Evolutionary conservation across 768 basidiomycete species (phyloP).

Genomic region (Lentinula lateritia): DNA sequence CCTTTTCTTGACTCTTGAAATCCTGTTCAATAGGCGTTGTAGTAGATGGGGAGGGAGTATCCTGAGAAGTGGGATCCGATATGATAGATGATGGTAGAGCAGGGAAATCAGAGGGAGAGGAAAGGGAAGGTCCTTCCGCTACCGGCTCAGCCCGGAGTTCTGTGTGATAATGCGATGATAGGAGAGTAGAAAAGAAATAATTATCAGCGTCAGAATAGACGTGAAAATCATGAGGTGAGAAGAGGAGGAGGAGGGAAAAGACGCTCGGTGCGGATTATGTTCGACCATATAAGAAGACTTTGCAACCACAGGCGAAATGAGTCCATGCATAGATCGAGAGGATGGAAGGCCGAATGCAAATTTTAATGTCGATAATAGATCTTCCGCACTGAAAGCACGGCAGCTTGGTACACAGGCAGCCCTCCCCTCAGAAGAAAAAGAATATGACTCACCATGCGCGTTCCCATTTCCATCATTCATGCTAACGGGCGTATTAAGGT

Average conservation of each 20-base stretch:
- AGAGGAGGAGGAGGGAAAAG: constrained; percentile 19
- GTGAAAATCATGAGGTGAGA: constrained; percentile 37
- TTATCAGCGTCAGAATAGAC: constrained; percentile 48
- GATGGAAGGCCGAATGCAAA: constrained; percentile 34
- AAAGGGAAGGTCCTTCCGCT: constrained; percentile 38
- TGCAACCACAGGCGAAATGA: constrained; percentile 16
- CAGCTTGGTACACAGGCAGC: constrained; percentile 82
- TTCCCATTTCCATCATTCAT: constrained; percentile 31
- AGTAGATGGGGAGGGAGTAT: constrained; percentile 22
- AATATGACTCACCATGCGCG: constrained; percentile 64
- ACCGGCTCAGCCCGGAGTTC: constrained; percentile 23
- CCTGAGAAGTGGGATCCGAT: constrained; percentile 21
- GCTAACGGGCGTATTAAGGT: constrained; percentile 19
- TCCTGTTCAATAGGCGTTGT: constrained; percentile 21
- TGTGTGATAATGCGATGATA: constrained; percentile 29
- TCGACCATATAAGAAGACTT: constrained; percentile 4
- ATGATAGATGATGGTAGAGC: constrained; percentile 43
- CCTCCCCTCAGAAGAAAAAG: constrained; percentile 61
- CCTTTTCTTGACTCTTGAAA: constrained; percentile 47
- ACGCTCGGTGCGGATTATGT: not conserved
- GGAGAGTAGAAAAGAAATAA: constrained; percentile 23
- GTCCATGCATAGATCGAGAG: constrained; percentile 31
- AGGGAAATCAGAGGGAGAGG: constrained; percentile 66
- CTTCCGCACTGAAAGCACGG: constrained; percentile 90
- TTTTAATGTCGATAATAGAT: constrained; percentile 60